Conservation (phyloP, 208 protist genomes). For the Leishmania braziliensis region DNA sequence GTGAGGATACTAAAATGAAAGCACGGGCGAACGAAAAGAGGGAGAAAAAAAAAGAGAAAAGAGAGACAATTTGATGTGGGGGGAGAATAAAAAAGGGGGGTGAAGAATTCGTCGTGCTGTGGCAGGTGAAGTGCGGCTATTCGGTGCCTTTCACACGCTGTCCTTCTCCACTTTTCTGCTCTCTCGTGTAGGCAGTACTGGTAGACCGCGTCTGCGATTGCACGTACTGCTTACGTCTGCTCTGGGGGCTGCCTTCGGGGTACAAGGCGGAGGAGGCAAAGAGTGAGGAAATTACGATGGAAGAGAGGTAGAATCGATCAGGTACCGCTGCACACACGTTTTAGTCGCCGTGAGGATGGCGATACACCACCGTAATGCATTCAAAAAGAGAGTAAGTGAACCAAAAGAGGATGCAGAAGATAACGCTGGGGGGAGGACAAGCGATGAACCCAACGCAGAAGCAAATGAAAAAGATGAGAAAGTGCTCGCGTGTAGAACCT, state of each 20-base stretch:
- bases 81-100: not conserved
- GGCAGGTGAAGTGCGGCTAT: not conserved
- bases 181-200: not conserved
- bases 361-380: not conserved
- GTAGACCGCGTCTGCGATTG: not conserved
- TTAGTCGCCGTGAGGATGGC: not conserved
- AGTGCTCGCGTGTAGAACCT: not conserved
- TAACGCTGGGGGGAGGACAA: too few relatives aligned
- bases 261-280: not conserved
- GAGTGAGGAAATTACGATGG: not conserved
- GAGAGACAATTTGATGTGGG: not conserved
- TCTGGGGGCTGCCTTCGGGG: not conserved
- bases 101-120: not conserved
- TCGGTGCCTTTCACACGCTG: not conserved
- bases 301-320: not conserved
- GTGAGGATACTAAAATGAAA: not conserved
- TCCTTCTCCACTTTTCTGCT: not conserved
- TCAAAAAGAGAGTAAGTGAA: not conserved
- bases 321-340: not conserved
- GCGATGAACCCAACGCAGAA: not conserved
- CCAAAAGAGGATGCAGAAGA: not conserved
- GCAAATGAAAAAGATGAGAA: not conserved
- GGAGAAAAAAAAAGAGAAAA: not conserved
- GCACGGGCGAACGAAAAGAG: not conserved
- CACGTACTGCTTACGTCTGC: not conserved